phyloP scores from a whole-genome alignment of 345 rosid species.

The Moricandia moricandioides region DNA sequence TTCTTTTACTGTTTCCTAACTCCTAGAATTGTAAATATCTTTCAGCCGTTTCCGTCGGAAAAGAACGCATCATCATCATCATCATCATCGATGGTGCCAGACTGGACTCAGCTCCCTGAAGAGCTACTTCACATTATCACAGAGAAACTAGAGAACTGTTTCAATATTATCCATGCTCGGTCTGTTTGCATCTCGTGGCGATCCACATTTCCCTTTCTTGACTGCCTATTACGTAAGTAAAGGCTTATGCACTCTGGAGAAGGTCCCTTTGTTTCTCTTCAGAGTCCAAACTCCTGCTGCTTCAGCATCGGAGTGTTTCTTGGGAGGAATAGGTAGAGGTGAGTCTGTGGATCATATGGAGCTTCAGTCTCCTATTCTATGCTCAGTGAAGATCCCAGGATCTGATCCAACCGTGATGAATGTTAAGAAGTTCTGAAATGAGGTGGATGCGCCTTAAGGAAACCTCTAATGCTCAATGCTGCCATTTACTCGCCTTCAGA shows the following conservation, averaged over 20 bases:
- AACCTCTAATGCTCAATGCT: neutral
- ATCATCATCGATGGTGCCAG: neutral
- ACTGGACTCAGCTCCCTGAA: slow-evolving; percentile 7
- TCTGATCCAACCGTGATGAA: neutral
- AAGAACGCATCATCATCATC: neutral
- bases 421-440: neutral
- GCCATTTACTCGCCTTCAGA: neutral
- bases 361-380: neutral
- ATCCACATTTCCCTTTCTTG: neutral
- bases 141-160: neutral
- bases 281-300: neutral
- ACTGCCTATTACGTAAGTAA: neutral
- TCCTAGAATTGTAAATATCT: neutral
- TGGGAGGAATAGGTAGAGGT: neutral
- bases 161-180: neutral
- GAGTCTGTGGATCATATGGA: neutral
- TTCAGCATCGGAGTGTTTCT: neutral
- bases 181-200: too few relatives aligned
- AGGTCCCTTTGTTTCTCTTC: neutral
- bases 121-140: slow-evolving; percentile 6
- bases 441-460: neutral
- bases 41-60: neutral
- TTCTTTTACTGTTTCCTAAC: neutral
- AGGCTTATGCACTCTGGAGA: neutral
- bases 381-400: neutral